Percentiles rank a stretch among this genome's conserved stretches.
Conservation (phyloP, 257 asterid species). For the Ehretia macrophylla region DNA sequence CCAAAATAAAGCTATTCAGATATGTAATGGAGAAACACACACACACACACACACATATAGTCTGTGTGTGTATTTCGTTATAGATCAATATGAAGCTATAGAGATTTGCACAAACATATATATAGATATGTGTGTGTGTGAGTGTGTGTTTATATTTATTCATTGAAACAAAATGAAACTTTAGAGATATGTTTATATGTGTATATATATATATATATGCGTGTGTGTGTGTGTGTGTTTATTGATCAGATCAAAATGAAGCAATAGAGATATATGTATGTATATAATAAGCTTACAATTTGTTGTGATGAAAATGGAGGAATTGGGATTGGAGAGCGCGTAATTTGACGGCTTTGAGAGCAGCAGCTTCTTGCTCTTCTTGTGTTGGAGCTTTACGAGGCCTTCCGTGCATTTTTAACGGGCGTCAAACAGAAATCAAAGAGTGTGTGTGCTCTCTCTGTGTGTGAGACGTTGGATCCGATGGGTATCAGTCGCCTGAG, state of each 20-base stretch:
- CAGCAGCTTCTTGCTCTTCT: slow-evolving; percentile 57
- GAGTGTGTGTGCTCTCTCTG: no score
- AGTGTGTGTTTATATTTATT: no score
- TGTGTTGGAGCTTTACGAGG: slow-evolving; percentile 60
- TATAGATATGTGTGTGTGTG: background rate
- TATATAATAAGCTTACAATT: slow-evolving; percentile 32
- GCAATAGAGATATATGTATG: background rate
- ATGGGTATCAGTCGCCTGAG: no score
- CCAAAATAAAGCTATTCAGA: background rate
- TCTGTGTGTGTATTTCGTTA: background rate
- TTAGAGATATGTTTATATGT: no score
- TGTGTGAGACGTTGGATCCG: no score
- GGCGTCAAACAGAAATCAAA: background rate
- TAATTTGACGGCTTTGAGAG: slow-evolving; percentile 58
- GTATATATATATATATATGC: background rate
- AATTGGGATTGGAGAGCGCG: slow-evolving; percentile 78
- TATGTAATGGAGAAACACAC: background rate
- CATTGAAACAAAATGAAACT: no score
- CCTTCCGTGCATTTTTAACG: slow-evolving; percentile 68
- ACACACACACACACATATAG: background rate
- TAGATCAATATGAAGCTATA: no score
- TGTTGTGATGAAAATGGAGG: slow-evolving; percentile 67
- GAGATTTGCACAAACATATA: no score
- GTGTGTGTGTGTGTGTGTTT: background rate
- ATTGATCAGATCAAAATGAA: no score